Conservation (phyloP, 768 basidiomycete species). For the Nidularia sp. region DNA sequence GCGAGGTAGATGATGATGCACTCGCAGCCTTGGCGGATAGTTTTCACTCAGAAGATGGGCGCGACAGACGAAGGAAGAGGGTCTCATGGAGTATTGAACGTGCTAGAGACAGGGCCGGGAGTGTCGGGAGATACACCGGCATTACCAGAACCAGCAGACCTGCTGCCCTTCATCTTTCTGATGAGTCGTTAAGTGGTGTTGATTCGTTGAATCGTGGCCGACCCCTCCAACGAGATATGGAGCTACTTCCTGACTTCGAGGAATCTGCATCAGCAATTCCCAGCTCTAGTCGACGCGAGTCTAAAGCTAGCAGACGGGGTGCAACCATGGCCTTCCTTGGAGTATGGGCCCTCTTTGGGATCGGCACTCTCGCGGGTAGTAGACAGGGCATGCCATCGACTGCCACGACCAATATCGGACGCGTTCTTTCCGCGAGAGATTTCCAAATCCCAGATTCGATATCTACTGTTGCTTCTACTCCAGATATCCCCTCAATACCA, state of each 20-base stretch:
- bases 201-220: conserved; percentile 30
- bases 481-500: conserved; percentile 2
- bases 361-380: conserved; percentile 45
- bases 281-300: conserved; percentile 31
- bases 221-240: conserved; percentile 33
- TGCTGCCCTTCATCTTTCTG: conserved; percentile 26
- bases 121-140: conserved; percentile 34
- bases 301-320: conserved; percentile 65
- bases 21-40: conserved; percentile 65
- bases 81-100: conserved; percentile 70
- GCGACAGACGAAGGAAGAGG: conserved; percentile 40
- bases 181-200: conserved; percentile 13
- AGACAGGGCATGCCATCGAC: conserved; percentile 18
- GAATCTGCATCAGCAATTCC: conserved; percentile 9
- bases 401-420: conserved; percentile 35
- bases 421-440: conserved; percentile 33
- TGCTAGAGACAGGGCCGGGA: conserved; percentile 34
- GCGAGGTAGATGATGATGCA: conserved; percentile 44
- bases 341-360: conserved; percentile 67
- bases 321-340: conserved; percentile 82
- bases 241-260: conserved; percentile 15
- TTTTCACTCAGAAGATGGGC: conserved; percentile 69
- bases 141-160: conserved; percentile 24
- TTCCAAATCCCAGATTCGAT: conserved; percentile 6
- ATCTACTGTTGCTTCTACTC: conserved; percentile 8